Evolutionary conservation across 306 rosid genomes (phyloP), one percentile per base, ranked within the genome.

Genomic region (Urtica urens): DNA sequence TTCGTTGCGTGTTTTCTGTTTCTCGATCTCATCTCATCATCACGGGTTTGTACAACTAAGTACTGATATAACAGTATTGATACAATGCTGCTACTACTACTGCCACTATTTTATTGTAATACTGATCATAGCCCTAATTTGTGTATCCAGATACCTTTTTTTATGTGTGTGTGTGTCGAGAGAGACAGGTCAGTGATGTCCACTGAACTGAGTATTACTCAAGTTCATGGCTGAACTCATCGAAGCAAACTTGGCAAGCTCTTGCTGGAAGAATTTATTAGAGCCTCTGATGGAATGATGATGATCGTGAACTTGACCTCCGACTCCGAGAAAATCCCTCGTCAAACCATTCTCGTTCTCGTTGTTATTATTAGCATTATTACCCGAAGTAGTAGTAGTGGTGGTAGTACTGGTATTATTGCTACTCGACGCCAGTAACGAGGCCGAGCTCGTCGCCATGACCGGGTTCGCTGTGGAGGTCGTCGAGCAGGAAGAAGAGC

Each of bases 261-360:
- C 70, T 44, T 73, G 77, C 46, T 78, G 78, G 33, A 76, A 68
- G 57, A 86, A 79, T n/a, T n/a, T n/a, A 4, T 23, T 44, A 2
- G 76, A 58, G 5, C 70, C 59, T 21, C 27, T 69, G 14, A 60
- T 35, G 29, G n/a, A 31, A 48, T 24, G 18, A 2, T 69, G 73
- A 28, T 26, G 34, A 16, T 29, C 38, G 2, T 25, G 33, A 27
- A 9, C 15, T 1, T 69, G 72, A 9, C 72, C 69, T 48, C 95
- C 90, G 13, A 83, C 95, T 1, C 97, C 95, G 6, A 88, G 79
- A 28, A 88, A 88, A 28, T 83, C 97, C 59, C 95, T 78, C 0
- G 96, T 87, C 22, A 82, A 53, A 56, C 82, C 68, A 19, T 70
- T 62, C 49, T 70, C 68, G 7, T 34, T 57, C 15, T 63, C 59